Conservation (phyloP, 2,329 filamentous ascomycete species). For the Camillea tinctor region DNA sequence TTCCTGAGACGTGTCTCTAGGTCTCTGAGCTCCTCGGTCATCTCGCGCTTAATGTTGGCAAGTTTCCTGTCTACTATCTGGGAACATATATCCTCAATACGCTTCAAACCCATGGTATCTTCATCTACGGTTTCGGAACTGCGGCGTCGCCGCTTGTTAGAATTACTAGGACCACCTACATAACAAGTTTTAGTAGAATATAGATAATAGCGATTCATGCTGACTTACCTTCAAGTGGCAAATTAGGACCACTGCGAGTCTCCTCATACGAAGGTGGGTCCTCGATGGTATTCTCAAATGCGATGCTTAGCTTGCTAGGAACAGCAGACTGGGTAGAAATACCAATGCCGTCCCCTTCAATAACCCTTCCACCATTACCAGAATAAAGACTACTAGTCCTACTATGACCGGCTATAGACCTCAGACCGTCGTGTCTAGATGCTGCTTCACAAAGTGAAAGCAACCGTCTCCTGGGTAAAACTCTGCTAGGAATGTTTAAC, state of each 20-base stretch:
- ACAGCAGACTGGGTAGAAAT: not conserved
- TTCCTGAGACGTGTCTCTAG: constrained; percentile 15
- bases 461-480: constrained; percentile 10
- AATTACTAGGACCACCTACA: not conserved
- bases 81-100: constrained; percentile 17
- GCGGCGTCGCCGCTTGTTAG: constrained; percentile 10
- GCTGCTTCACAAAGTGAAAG: constrained; percentile 11
- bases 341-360: constrained; percentile 12
- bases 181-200: constrained; percentile 2
- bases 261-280: constrained; percentile 17
- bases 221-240: constrained; percentile 9
- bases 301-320: constrained; percentile 1
- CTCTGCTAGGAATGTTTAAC: constrained; percentile 10
- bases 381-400: constrained; percentile 13
- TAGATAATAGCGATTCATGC: not conserved
- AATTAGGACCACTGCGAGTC: constrained; percentile 4
- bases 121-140: constrained; percentile 5
- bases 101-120: constrained; percentile 12
- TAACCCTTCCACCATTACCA: constrained; percentile 10
- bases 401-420: constrained; percentile 11
- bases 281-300: constrained; percentile 8
- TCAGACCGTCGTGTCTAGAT: constrained; percentile 11
- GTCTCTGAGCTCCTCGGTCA: constrained; percentile 11
- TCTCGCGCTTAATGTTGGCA: constrained; percentile 9
- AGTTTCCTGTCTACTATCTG: constrained; percentile 14